Percentiles rank a stretch among this genome's conserved stretches.
These are phyloP conservation scores for Annulohypoxylon moriforme DNA, from an alignment of 495 filamentous ascomycete genomes.

Conservation along the genomic window DNA sequence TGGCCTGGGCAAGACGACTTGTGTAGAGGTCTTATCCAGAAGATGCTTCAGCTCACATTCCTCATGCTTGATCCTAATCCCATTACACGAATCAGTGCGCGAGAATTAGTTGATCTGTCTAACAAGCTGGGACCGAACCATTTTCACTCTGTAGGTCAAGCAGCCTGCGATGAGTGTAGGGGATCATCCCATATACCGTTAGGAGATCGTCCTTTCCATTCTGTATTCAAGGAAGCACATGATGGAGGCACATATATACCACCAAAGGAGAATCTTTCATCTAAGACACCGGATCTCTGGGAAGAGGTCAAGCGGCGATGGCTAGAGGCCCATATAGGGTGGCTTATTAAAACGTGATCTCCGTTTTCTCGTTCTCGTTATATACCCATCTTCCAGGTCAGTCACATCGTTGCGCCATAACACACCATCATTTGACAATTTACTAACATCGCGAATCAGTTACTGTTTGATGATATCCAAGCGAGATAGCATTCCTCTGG, in stretches of 20 bases:
- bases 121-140: too few relatives aligned
- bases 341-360: background rate
- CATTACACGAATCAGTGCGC: background rate
- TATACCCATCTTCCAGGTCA: background rate
- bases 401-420: background rate
- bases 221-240: background rate
- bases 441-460: background rate
- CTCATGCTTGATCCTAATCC: conserved; percentile 9
- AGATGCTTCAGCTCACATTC: conserved; percentile 5
- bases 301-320: conserved; percentile 9
- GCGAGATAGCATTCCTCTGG: background rate
- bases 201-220: background rate
- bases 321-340: background rate
- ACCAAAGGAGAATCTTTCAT: background rate
- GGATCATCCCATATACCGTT: background rate
- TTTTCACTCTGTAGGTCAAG: background rate
- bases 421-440: background rate
- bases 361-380: background rate
- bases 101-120: background rate
- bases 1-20: background rate
- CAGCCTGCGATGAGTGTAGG: background rate
- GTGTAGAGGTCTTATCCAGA: background rate
- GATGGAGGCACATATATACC: background rate
- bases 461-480: background rate
- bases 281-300: background rate